Evolutionary conservation across 495 filamentous ascomycete genomes (phyloP).

Genomic region (Evansstolkia leycettana): DNA sequence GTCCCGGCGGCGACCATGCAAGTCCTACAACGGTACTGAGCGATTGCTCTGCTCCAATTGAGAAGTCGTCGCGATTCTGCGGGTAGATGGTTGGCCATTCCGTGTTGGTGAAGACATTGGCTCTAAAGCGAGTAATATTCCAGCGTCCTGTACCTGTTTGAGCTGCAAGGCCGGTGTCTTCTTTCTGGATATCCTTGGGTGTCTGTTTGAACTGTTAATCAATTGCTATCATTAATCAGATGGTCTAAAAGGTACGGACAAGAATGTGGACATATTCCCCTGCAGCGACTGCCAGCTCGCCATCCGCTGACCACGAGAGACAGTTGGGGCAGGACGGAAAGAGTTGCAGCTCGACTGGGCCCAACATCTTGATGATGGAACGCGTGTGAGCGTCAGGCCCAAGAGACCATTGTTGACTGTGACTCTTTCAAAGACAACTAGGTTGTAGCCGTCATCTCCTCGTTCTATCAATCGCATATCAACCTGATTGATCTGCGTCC

Average conservation of each 20-base stretch:
- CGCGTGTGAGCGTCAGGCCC: too few relatives aligned
- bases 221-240: background rate
- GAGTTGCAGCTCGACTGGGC: constrained; percentile 19
- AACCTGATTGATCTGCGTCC: too few relatives aligned
- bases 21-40: constrained; percentile 36
- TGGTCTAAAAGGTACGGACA: constrained; percentile 13
- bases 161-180: constrained; percentile 1
- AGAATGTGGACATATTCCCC: constrained; percentile 47
- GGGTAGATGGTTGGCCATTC: constrained; percentile 40
- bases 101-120: constrained; percentile 38
- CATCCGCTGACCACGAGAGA: constrained; percentile 50
- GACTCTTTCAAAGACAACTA: too few relatives aligned
- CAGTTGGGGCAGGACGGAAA: constrained; percentile 36
- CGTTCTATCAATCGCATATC: too few relatives aligned
- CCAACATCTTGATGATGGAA: too few relatives aligned
- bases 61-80: constrained; percentile 36
- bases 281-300: constrained; percentile 46
- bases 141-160: constrained; percentile 12
- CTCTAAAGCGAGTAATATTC: constrained; percentile 31
- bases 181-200: constrained; percentile 2
- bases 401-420: too few relatives aligned
- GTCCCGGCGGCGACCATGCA: constrained; percentile 49
- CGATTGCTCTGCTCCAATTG: constrained; percentile 53
- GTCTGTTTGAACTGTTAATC: constrained; percentile 1
- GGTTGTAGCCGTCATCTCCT: too few relatives aligned